phyloP scores from a whole-genome alignment of 345 rosid species.

The Syzygium oleosum region DNA sequence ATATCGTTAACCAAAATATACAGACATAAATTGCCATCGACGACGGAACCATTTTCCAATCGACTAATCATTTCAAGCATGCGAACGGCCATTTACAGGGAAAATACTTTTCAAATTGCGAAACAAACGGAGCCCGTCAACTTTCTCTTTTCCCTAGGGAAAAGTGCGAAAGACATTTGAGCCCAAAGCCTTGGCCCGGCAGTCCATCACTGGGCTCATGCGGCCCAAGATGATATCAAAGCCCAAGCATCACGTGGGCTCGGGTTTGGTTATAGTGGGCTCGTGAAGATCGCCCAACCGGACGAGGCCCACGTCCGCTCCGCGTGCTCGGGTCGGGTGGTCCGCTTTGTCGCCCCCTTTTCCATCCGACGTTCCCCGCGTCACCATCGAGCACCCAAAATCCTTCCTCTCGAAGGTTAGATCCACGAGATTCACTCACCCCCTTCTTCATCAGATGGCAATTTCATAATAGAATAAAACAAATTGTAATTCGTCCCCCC shows the following conservation, averaged over 20 bases:
- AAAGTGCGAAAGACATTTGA: not conserved
- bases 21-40: not conserved
- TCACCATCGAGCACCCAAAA: not conserved
- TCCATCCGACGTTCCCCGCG: not conserved
- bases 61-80: not conserved
- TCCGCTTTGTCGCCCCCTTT: not conserved
- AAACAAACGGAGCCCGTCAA: rapidly evolving
- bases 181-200: not conserved
- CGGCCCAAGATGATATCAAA: not conserved
- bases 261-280: not conserved
- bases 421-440: not conserved
- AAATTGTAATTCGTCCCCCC: not conserved
- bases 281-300: not conserved
- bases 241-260: not conserved
- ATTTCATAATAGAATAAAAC: not conserved
- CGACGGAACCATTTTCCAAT: not conserved
- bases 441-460: not conserved
- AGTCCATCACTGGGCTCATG: not conserved
- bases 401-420: not conserved
- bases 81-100: no score
- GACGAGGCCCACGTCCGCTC: not conserved
- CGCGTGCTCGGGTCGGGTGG: not conserved
- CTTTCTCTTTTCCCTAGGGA: not conserved
- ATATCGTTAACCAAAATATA: rapidly evolving
- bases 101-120: not conserved